A percentile compares a stretch with the other conserved stretches of the same genome.
These are phyloP conservation scores for Glebionis coronaria DNA, from an alignment of 129 eudicot species.

Conservation along the genomic window DNA sequence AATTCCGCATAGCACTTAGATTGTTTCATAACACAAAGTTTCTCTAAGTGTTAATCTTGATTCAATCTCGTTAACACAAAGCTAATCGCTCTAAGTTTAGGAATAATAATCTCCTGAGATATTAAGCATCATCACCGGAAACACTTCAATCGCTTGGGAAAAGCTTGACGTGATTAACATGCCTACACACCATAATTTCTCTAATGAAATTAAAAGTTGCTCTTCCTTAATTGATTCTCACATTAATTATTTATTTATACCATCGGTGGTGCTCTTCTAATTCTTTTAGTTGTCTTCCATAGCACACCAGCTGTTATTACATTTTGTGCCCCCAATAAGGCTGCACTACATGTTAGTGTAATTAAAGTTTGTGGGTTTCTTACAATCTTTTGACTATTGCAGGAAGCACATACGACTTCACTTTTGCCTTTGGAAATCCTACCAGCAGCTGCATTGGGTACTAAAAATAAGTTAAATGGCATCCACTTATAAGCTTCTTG, in stretches of 20 bases:
- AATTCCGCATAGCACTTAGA: no score
- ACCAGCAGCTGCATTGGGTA: no score
- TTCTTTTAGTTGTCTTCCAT: constrained; percentile 67
- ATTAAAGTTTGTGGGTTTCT: no score
- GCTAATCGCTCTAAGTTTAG: no score
- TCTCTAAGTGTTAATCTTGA: no score
- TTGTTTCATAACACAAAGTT: no score
- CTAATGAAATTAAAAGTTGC: background rate
- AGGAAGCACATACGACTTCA: constrained; percentile 91
- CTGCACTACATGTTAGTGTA: constrained; percentile 70
- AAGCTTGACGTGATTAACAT: constrained; percentile 43
- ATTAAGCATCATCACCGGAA: constrained; percentile 44
- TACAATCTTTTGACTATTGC: constrained; percentile 14
- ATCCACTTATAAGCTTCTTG: background rate
- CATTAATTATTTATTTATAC: constrained; percentile 23
- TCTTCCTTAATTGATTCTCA: constrained; percentile 18
- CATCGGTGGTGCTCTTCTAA: constrained; percentile 58
- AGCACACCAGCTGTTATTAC: constrained; percentile 77
- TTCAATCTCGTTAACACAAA: no score
- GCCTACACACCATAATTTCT: background rate
- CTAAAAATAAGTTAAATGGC: background rate
- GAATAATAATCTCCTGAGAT: constrained; percentile 46
- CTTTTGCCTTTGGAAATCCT: constrained; percentile 76
- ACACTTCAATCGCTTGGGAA: constrained; percentile 66
- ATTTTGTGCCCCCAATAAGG: constrained; percentile 73